These are phyloP conservation scores for Monosporozyma siamensis DNA, from an alignment of 805 yeast species.

Conservation along the genomic window DNA sequence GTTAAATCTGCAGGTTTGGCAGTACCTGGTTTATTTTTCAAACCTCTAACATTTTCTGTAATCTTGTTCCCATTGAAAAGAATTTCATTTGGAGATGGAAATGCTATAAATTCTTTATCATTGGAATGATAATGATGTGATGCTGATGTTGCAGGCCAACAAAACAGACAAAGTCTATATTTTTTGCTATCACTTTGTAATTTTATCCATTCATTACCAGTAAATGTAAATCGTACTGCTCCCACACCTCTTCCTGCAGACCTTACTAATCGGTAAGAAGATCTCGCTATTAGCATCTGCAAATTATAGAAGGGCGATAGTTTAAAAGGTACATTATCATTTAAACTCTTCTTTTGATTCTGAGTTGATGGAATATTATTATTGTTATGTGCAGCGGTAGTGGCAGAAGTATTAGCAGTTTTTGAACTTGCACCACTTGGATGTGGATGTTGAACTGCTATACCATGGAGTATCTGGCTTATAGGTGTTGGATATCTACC, in stretches of 20 bases:
- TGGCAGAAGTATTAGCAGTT: too few species aligned
- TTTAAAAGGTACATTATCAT: slow-evolving; percentile 3
- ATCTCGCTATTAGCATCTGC: slow-evolving; percentile 41
- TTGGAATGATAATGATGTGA: slow-evolving; percentile 8
- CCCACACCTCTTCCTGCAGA: slow-evolving; percentile 41
- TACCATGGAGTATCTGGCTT: neutral
- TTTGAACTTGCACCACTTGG: too few species aligned
- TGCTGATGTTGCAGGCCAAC: slow-evolving; percentile 43
- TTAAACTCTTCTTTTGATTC: neutral
- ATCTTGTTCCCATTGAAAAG: slow-evolving; percentile 44
- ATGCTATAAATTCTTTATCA: slow-evolving; percentile 65
- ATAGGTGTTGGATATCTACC: slow-evolving; percentile 6
- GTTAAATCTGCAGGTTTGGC: slow-evolving; percentile 76
- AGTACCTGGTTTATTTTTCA: slow-evolving; percentile 68
- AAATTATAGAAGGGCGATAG: slow-evolving; percentile 47
- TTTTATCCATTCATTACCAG: slow-evolving; percentile 33
- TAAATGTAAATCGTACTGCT: slow-evolving; percentile 35
- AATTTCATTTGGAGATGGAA: slow-evolving; percentile 63
- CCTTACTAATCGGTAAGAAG: slow-evolving; percentile 25
- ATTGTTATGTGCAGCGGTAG: neutral
- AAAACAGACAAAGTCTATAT: slow-evolving; percentile 41
- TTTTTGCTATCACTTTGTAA: slow-evolving; percentile 25
- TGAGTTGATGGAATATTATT: neutral
- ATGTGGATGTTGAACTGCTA: too few species aligned
- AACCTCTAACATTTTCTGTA: slow-evolving; percentile 53